These are phyloP conservation scores for Acorus calamus DNA, from an alignment of 106 monocot species.

Conservation along the genomic window DNA sequence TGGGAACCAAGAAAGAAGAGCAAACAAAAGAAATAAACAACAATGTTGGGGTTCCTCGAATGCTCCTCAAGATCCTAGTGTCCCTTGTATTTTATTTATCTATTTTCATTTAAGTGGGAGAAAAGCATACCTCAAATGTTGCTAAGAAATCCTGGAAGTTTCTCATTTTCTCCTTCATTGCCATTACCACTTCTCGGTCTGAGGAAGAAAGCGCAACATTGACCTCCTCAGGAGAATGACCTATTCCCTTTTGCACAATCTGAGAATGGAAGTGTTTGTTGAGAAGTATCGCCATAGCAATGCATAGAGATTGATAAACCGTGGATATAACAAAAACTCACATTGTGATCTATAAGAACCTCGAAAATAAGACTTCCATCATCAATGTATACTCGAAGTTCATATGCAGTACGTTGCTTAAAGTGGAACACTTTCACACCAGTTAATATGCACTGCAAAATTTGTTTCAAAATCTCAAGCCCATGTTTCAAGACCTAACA, in stretches of 20 bases:
- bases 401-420: conserved; percentile 43
- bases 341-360: conserved; percentile 66
- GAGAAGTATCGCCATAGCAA: neutral
- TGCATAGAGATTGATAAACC: too few relatives aligned
- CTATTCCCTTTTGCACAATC: conserved; percentile 71
- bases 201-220: conserved; percentile 54
- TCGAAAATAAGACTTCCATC: conserved; percentile 93
- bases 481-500: too few relatives aligned
- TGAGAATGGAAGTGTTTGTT: conserved; percentile 9
- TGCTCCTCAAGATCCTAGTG: too few relatives aligned
- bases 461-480: neutral
- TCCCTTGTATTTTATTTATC: too few relatives aligned
- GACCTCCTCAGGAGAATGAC: conserved; percentile 61
- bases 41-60: too few relatives aligned
- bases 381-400: conserved; percentile 75
- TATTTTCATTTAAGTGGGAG: neutral
- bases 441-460: conserved; percentile 77
- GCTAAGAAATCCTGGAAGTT: conserved; percentile 71
- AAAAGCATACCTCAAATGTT: conserved; percentile 66
- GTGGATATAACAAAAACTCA: conserved; percentile 18
- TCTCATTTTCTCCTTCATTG: conserved; percentile 67
- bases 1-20: too few relatives aligned
- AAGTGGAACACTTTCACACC: conserved; percentile 70
- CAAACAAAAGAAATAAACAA: too few relatives aligned
- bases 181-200: conserved; percentile 30